Evolutionary conservation across 1,139 yeast genomes (phyloP).

Genomic region (Meyerozyma sp.): DNA sequence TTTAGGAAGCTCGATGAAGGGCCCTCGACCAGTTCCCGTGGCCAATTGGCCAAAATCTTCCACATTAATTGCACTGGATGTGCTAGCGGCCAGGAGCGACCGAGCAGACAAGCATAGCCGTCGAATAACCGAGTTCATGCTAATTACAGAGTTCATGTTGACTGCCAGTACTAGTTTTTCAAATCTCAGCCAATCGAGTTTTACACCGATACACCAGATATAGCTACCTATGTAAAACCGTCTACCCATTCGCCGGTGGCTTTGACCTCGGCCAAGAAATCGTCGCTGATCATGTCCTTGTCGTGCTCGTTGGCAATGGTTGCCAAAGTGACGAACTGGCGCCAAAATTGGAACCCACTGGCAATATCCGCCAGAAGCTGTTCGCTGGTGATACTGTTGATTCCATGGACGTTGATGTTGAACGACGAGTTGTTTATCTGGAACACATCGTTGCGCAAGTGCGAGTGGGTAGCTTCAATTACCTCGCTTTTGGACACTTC

Average conservation of each 20-base stretch:
- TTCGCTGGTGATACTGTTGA: slow-evolving; percentile 31
- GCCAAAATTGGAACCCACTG: slow-evolving; percentile 35
- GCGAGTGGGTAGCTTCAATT: slow-evolving; percentile 25
- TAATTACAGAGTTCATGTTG: not conserved
- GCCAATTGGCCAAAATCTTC: not conserved
- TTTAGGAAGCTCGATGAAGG: slow-evolving; percentile 33
- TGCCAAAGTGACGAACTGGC: slow-evolving; percentile 35
- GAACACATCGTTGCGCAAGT: slow-evolving; percentile 32
- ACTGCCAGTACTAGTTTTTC: not conserved
- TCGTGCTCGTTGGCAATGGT: slow-evolving; percentile 31
- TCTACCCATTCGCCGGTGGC: slow-evolving; percentile 42
- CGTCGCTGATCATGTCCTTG: slow-evolving; percentile 26
- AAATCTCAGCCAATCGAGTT: not conserved
- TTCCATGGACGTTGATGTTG: slow-evolving; percentile 40
- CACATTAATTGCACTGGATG: slow-evolving; percentile 1
- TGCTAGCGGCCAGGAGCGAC: not conserved
- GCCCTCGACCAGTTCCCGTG: slow-evolving; percentile 31
- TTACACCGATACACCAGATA: not conserved
- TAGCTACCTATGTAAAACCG: slow-evolving; percentile 13
- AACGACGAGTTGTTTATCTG: slow-evolving; percentile 36
- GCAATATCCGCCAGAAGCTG: slow-evolving; percentile 39
- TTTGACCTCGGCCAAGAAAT: slow-evolving; percentile 25
- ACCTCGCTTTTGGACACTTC: slow-evolving; percentile 21
- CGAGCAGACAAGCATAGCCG: not conserved
- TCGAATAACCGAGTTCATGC: not conserved